Percentiles rank a stretch among this genome's conserved stretches.
Conservation (phyloP, 805 yeast genomes). For the Lipomyces anomalus region DNA sequence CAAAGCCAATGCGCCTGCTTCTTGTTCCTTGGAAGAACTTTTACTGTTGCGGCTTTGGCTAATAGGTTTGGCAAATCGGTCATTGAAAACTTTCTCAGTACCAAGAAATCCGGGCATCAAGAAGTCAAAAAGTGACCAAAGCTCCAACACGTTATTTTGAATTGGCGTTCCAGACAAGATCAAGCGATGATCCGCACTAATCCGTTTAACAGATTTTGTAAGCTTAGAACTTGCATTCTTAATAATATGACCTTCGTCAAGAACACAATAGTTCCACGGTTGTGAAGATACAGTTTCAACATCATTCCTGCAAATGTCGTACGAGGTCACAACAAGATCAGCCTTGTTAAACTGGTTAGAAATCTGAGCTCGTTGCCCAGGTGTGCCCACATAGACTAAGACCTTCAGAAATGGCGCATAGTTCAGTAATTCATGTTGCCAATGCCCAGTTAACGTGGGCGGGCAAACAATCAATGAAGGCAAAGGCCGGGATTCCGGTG, state of each 20-base stretch:
- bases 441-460: slow-evolving; percentile 95
- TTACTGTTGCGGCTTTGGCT: slow-evolving; percentile 88
- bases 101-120: slow-evolving; percentile 99
- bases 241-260: slow-evolving; percentile 97
- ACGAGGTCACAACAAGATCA: slow-evolving; percentile 91
- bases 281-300: slow-evolving; percentile 51
- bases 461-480: slow-evolving; percentile 92
- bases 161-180: slow-evolving; percentile 96
- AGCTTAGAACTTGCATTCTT: slow-evolving; percentile 85
- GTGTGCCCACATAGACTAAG: slow-evolving; percentile 90
- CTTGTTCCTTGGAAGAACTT: slow-evolving; percentile 83
- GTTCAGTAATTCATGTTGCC: slow-evolving; percentile 92
- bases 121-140: slow-evolving; percentile 97
- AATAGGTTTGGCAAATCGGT: slow-evolving; percentile 95
- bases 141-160: slow-evolving; percentile 90
- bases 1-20: slow-evolving; percentile 90
- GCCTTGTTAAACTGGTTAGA: slow-evolving; percentile 47
- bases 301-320: slow-evolving; percentile 95
- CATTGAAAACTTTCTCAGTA: slow-evolving; percentile 88
- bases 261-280: slow-evolving; percentile 87
- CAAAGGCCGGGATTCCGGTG: slow-evolving; percentile 62
- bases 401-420: slow-evolving; percentile 84
- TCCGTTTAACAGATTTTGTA: slow-evolving; percentile 76
- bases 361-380: slow-evolving; percentile 57
- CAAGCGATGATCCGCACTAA: slow-evolving; percentile 82